Base-by-base conservation (phyloP, 148 eudicot species). In the Rheum nobile region DNA sequence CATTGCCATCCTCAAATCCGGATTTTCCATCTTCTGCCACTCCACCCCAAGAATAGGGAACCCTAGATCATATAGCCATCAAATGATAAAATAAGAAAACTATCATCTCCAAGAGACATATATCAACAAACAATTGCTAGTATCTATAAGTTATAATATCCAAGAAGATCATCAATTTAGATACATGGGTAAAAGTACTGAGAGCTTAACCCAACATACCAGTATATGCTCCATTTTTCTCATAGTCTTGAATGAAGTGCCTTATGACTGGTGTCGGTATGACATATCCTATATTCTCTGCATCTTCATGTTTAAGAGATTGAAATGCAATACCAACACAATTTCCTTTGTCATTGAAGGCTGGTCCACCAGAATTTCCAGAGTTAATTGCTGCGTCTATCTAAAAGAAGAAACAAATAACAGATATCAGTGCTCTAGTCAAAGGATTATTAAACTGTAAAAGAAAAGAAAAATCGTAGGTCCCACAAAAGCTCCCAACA, bases 281-380 rank as follows among this genome's bases (percentile, higher is more conserved):
- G 31, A 85, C 83, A 71, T 82, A 82, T 47, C 83, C 85, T 71
- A 82, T 82, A 67, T 85, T 85, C 75, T 85, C 85, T 0, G 68
- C 85, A 55, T 82, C 85, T 8, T 79, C 87, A 35, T 79, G 73
- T 39, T 78, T 80, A 74, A 85, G 80, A 29, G 85, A 80, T 43
- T 85, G 88, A 75, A 85, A 85, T 14, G 88, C 88, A 74, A 85
- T 82, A 38, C 88, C 88, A 39, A 85, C 84, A 32, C 88, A 85
- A n/a, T 78, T 69, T 24, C 84, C 88, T 44, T 71, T 76, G 43
- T 80, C 83, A 57, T 69, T 80, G 41, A 85, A 80, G 47, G 84
- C 82, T 74, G 85, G 84, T 5, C 85, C 82, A 71, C 85, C 85
- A 39, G 84, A 78, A 76, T 82, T 82, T 37, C 84, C 85, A 6